Percentiles rank a stretch among this genome's conserved stretches.
phyloP scores from a whole-genome alignment of 768 basidiomycete species.

The Lentinula lateritia region DNA sequence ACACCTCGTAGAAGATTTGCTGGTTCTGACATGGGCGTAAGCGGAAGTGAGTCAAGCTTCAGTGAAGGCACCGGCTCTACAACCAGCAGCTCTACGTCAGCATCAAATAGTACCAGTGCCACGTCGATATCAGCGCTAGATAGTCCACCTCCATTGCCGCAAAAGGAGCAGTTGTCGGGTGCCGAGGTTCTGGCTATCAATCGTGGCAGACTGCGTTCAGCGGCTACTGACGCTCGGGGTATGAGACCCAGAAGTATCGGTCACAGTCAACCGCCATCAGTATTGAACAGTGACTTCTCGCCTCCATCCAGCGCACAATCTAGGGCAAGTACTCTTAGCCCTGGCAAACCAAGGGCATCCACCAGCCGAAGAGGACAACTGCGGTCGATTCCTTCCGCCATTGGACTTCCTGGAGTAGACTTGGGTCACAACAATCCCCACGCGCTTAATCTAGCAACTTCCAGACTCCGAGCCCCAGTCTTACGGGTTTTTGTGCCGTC shows the following conservation, averaged over 20 bases:
- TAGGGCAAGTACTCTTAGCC: neutral
- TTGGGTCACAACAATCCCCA: constrained; percentile 32
- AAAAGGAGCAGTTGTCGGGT: neutral
- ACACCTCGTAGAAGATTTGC: neutral
- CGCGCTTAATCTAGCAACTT: constrained; percentile 56
- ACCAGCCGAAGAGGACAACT: neutral
- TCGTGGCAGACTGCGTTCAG: constrained; percentile 1
- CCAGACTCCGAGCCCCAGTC: constrained; percentile 63
- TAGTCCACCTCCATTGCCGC: neutral
- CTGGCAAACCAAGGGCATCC: neutral
- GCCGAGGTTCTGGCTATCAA: constrained; percentile 1
- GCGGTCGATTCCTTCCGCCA: neutral
- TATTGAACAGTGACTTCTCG: constrained; percentile 6
- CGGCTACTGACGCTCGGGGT: neutral
- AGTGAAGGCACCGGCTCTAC: neutral
- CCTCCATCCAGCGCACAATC: neutral
- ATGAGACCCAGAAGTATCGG: constrained; percentile 8
- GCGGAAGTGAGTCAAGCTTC: constrained; percentile 1
- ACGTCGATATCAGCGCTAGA: neutral
- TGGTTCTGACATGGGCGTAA: neutral
- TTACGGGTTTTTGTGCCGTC: constrained; percentile 75
- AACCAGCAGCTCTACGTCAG: neutral
- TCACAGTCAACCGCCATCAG: constrained; percentile 3
- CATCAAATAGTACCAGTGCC: constrained; percentile 2
- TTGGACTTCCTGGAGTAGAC: neutral